A percentile compares a stretch with the other conserved stretches of the same genome.
Conservation (phyloP, 495 filamentous ascomycete species). For the Penicillium macrosclerotiorum region DNA sequence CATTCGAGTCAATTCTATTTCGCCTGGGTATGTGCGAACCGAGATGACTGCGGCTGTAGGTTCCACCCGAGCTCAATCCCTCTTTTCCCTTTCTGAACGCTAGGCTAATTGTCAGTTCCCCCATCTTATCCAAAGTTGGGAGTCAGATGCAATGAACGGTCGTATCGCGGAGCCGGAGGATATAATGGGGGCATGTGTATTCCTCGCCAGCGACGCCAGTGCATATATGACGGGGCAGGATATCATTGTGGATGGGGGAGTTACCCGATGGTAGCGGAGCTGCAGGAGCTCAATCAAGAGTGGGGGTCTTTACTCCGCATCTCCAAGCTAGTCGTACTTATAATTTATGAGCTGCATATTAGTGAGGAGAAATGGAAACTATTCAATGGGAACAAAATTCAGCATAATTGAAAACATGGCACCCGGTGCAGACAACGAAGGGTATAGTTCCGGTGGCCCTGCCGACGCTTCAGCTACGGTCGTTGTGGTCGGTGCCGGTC, state of each 20-base stretch:
- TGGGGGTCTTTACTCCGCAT: conserved; percentile 26
- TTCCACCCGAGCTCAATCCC: conserved; percentile 34
- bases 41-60: conserved; percentile 44
- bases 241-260: conserved; percentile 51
- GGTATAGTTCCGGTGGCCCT: conserved; percentile 12
- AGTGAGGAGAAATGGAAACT: no score
- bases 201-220: conserved; percentile 74
- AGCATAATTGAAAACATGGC: conserved; percentile 18
- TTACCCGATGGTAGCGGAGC: conserved; percentile 27
- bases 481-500: conserved; percentile 68
- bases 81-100: conserved; percentile 3
- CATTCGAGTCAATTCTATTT: conserved; percentile 46
- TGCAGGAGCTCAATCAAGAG: conserved; percentile 16
- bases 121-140: conserved; percentile 72
- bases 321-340: no score
- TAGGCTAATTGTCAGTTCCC: conserved; percentile 65
- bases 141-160: conserved; percentile 66
- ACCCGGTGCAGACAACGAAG: conserved; percentile 27
- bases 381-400: no score
- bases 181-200: conserved; percentile 78
- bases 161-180: conserved; percentile 75
- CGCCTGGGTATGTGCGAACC: conserved; percentile 47
- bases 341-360: background rate
- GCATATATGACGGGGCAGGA: conserved; percentile 81
- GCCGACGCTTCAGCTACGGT: conserved; percentile 47